Evolutionary conservation across 306 rosid genomes (phyloP), one percentile per base, ranked within the genome.

Genomic region (Prosopis cineraria): DNA sequence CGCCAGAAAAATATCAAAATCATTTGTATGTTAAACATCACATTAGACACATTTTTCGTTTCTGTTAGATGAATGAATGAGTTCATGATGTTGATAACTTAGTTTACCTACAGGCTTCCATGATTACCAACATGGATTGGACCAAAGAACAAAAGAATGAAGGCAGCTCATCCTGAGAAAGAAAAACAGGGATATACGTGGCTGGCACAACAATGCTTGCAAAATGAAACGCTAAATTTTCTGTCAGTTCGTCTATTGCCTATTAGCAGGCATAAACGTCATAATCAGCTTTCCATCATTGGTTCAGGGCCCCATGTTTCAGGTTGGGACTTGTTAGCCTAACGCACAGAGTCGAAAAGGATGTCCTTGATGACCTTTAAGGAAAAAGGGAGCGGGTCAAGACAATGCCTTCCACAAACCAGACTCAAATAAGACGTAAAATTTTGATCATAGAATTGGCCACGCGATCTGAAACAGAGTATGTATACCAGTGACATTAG

Each of bases 301-400:
- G 99, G 97, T 60, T 96, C 97, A 3, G 98, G 97, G 41, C 36
- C 94, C 13, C 96, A 83, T 67, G 97, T 80, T 86, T 91, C 96
- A 1, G 92, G 6, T 27, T 76, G 84, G 66, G 87, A 84, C 82
- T 39, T 81, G 77, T 86, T 93, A 75, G 96, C 81, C 85, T 84
- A 96, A 14, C 79, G 85, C 53, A 87, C 93, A 13, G 98, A 91
- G 85, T 96, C 91, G 89, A 96, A 91, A 64, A 96, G 89, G 79
- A 84, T 87, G 82, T 96, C 96, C 87, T 96, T 93, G 88, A 96
- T 91, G 73, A 96, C 99, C 99, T 93, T 44, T 22, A 64, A 33
- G 68, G 66, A 81, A 73, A 73, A 70, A 84, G 22, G 39, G 53
- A 55, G 50, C 0, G 36, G 47, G 34, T 68, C 36, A 40, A 53